These are phyloP conservation scores for Glomus cerebriforme DNA, from an alignment of 192 early-diverging fungal genomes.

Conservation along the genomic window DNA sequence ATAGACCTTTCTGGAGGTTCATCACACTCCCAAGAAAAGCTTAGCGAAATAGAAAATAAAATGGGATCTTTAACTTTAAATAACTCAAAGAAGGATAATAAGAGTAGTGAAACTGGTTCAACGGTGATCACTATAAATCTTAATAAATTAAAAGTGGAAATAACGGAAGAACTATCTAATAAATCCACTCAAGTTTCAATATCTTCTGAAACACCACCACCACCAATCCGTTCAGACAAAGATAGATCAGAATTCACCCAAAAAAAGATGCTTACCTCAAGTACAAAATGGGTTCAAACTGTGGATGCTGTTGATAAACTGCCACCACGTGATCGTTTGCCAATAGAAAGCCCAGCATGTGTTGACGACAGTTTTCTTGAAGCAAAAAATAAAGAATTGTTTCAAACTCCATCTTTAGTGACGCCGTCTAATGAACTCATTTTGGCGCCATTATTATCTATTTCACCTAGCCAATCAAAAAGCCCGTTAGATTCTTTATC, in stretches of 20 bases:
- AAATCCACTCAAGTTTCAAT: background rate
- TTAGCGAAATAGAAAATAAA: background rate
- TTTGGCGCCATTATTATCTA: background rate
- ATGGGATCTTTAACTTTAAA: background rate
- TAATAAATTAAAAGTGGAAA: background rate
- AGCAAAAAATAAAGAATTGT: constrained; percentile 2
- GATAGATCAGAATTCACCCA: background rate
- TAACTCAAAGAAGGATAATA: background rate
- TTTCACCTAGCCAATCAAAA: background rate
- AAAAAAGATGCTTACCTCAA: background rate
- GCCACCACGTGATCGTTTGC: background rate
- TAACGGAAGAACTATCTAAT: background rate
- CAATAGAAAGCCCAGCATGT: constrained; percentile 3
- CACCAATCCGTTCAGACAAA: too few relatives aligned
- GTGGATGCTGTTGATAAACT: background rate
- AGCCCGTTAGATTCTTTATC: background rate
- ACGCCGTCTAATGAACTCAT: background rate
- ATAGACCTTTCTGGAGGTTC: background rate
- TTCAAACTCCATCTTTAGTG: background rate
- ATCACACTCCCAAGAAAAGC: too few relatives aligned
- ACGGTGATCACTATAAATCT: background rate
- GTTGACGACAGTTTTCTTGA: constrained; percentile 15
- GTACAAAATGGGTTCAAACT: background rate
- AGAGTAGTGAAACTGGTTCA: background rate
- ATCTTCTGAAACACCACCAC: background rate